These are phyloP conservation scores for Fusarium sp. DNA, from an alignment of 2,329 filamentous ascomycete species.

Conservation along the genomic window DNA sequence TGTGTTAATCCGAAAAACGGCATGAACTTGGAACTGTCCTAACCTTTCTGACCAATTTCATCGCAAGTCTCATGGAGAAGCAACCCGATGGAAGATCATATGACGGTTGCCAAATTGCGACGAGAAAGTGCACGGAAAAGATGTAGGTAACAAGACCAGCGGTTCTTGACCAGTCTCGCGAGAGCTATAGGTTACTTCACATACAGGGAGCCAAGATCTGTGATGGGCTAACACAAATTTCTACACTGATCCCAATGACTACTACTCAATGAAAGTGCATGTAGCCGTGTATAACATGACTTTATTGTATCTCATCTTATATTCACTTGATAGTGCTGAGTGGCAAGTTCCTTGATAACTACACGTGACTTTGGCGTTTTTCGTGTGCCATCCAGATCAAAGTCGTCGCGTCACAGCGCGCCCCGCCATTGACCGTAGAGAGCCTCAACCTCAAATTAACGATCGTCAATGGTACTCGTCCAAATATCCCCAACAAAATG, in stretches of 20 bases:
- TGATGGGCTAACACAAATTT: not conserved
- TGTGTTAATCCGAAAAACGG: accelerated
- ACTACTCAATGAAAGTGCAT: not conserved
- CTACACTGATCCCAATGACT: not conserved
- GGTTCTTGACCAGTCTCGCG: not conserved
- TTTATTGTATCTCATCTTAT: not conserved
- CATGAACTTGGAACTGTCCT: not conserved
- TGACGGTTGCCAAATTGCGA: not conserved
- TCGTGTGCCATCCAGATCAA: slow-evolving; percentile 15
- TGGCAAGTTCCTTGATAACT: not conserved
- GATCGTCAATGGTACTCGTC: not conserved
- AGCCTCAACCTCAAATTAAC: not conserved
- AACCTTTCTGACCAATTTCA: not conserved
- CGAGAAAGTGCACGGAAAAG: not conserved
- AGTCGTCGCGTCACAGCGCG: slow-evolving; percentile 36
- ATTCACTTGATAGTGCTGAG: not conserved
- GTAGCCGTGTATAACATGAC: not conserved
- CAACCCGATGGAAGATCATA: not conserved
- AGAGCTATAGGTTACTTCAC: not conserved
- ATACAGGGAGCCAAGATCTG: not conserved
- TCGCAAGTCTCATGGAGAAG: no score
- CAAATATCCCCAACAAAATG: slow-evolving; percentile 39
- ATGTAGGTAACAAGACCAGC: not conserved
- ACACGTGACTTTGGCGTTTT: slow-evolving; percentile 45
- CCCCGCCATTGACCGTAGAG: slow-evolving; percentile 11